phyloP scores from a whole-genome alignment of 2,329 filamentous ascomycete genomes.

The Didymosphaeria variabile region DNA sequence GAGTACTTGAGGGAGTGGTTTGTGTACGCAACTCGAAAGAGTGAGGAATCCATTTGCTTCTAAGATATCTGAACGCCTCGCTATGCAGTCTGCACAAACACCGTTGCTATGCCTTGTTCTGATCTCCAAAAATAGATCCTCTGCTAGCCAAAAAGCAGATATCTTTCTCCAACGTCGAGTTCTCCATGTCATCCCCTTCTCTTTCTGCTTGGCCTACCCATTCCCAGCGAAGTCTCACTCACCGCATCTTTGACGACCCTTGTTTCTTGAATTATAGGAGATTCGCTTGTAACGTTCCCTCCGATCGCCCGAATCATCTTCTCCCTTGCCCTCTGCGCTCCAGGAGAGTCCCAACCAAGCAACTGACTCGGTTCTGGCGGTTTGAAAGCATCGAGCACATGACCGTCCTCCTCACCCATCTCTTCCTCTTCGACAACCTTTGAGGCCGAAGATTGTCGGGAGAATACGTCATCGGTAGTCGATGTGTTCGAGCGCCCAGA shows the following conservation, averaged over 20 bases:
- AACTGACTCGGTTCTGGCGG: slow-evolving; percentile 49
- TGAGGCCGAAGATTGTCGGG: slow-evolving; percentile 29
- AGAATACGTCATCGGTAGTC: slow-evolving; percentile 29
- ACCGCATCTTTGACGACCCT: slow-evolving; percentile 47
- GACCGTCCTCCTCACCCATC: slow-evolving; percentile 25
- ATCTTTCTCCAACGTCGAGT: not conserved
- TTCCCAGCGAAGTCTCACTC: slow-evolving; percentile 27
- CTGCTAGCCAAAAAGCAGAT: not conserved
- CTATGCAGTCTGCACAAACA: slow-evolving; percentile 5
- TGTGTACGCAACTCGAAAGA: not conserved
- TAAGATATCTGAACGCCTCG: not conserved
- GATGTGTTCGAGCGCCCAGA: slow-evolving; percentile 42
- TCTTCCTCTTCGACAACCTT: slow-evolving; percentile 28
- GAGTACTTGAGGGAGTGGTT: not conserved
- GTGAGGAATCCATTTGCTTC: not conserved
- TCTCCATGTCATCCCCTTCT: slow-evolving; percentile 30
- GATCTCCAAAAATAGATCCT: not conserved
- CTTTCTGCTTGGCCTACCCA: slow-evolving; percentile 36
- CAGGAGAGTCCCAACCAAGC: slow-evolving; percentile 50
- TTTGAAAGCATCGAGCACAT: slow-evolving; percentile 25
- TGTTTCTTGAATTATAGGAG: slow-evolving; percentile 40
- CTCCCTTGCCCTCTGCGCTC: slow-evolving; percentile 44
- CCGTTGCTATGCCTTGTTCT: not conserved
- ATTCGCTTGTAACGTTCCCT: slow-evolving; percentile 41
- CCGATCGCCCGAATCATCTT: slow-evolving; percentile 49